Percentiles rank a stretch among this genome's conserved stretches.
Evolutionary conservation across 345 rosid genomes (phyloP).

Genomic region (Euphorbia peplus): DNA sequence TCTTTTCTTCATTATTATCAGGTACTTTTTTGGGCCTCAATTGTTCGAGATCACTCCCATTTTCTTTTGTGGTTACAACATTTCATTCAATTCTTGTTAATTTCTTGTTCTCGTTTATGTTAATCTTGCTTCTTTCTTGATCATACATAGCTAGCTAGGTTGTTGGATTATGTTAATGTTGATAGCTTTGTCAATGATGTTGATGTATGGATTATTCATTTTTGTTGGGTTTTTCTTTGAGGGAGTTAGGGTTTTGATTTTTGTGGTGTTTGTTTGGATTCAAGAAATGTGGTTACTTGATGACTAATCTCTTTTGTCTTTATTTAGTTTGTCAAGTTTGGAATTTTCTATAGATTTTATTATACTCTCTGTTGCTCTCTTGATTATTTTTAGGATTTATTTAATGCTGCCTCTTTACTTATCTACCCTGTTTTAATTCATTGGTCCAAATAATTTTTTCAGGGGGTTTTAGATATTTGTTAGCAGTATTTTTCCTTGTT

Average conservation of each 20-base stretch:
- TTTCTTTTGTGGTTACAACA: neutral
- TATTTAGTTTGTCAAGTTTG: neutral
- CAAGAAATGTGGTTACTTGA: slow-evolving; percentile 13
- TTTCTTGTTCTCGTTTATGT: slow-evolving; percentile 2
- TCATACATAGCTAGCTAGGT: slow-evolving; percentile 18
- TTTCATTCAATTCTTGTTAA: neutral
- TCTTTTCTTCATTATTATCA: no score
- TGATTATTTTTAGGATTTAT: slow-evolving; percentile 15
- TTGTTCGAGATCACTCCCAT: slow-evolving; percentile 13
- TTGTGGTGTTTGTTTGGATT: slow-evolving; percentile 21
- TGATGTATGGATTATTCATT: slow-evolving; percentile 7
- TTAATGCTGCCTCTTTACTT: slow-evolving; percentile 5
- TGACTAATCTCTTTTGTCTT: slow-evolving; percentile 17
- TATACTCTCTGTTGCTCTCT: neutral
- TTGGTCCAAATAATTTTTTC: neutral
- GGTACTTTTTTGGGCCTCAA: slow-evolving; percentile 19
- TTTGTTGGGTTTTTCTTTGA: slow-evolving; percentile 10
- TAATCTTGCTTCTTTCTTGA: slow-evolving; percentile 5
- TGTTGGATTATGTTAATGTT: neutral
- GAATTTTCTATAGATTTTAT: neutral
- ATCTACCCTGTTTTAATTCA: neutral
- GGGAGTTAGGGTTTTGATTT: slow-evolving; percentile 17
- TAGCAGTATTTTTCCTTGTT: neutral
- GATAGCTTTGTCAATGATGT: slow-evolving; percentile 11
- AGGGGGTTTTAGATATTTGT: neutral